Evolutionary conservation across 768 basidiomycete genomes (phyloP).

Genomic region (Leccinum imitatum): DNA sequence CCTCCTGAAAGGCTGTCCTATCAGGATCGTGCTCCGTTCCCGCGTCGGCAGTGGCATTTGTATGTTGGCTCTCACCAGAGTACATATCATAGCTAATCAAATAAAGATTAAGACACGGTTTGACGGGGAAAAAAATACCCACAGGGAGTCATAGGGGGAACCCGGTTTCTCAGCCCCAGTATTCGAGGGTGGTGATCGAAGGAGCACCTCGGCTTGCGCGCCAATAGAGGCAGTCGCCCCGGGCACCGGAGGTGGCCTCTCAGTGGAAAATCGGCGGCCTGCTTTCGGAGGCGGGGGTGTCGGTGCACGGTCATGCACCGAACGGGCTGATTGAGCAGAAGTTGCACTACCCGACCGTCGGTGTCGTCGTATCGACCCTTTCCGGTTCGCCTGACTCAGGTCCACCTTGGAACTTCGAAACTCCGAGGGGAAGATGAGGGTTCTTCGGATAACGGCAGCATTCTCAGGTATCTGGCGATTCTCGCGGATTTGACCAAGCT

Average conservation of each 20-base stretch:
- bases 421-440: conserved; percentile 77
- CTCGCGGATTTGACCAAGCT: conserved; percentile 27
- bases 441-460: conserved; percentile 66
- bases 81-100: conserved; percentile 76
- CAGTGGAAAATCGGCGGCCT: conserved; percentile 62
- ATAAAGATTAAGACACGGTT: conserved; percentile 19
- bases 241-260: conserved; percentile 69
- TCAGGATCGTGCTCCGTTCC: conserved; percentile 22
- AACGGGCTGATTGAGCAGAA: conserved; percentile 64
- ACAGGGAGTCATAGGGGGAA: conserved; percentile 79
- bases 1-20: conserved; percentile 37
- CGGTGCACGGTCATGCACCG: conserved; percentile 77
- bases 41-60: conserved; percentile 38
- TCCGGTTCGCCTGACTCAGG: conserved; percentile 52
- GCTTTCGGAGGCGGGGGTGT: conserved; percentile 81
- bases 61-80: conserved; percentile 51
- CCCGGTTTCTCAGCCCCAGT: conserved; percentile 60
- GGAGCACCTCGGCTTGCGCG: conserved; percentile 37
- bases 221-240: conserved; percentile 54
- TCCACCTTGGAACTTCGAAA: conserved; percentile 56
- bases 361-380: conserved; percentile 47
- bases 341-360: conserved; percentile 61
- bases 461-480: conserved; percentile 37
- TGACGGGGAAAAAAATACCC: conserved; percentile 35
- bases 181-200: conserved; percentile 41